Conservation (phyloP, 73 alveolate species). For the Stentor coeruleus region DNA sequence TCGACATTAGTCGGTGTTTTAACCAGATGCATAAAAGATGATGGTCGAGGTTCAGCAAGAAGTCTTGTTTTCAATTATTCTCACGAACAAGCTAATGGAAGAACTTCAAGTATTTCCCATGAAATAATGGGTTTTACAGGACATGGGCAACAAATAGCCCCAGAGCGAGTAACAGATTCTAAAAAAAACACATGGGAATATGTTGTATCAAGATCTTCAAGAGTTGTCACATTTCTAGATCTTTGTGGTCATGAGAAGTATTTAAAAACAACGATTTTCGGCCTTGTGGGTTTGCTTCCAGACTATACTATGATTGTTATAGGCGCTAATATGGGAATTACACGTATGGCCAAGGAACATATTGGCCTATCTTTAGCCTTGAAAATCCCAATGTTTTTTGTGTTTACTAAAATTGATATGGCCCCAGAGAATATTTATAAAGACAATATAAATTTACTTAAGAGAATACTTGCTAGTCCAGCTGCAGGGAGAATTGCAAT, state of each 20-base stretch:
- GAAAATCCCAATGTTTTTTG: conserved; percentile 92
- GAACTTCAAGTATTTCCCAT: conserved; percentile 93
- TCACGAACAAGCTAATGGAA: conserved; percentile 95
- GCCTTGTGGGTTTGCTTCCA: conserved; percentile 90
- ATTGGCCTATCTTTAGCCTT: conserved; percentile 90
- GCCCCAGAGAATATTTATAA: conserved; percentile 94
- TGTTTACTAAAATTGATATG: conserved; percentile 93
- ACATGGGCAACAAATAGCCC: conserved; percentile 58
- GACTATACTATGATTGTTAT: conserved; percentile 95
- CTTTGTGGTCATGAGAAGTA: conserved; percentile 99
- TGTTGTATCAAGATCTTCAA: conserved; percentile 62
- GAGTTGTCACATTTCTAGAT: conserved; percentile 83
- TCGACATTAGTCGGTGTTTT: conserved; percentile 92
- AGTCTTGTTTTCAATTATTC: conserved; percentile 86
- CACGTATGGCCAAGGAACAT: conserved; percentile 97
- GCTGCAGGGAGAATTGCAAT: conserved; percentile 77
- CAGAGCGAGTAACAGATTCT: conserved; percentile 59
- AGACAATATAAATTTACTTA: conserved; percentile 68
- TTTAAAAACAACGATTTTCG: conserved; percentile 97
- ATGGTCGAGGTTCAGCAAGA: conserved; percentile 97
- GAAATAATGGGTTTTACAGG: conserved; percentile 88
- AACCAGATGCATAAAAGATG: conserved; percentile 90
- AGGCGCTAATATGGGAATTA: conserved; percentile 96
- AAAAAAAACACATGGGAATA: conserved; percentile 84
- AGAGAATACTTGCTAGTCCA: conserved; percentile 64